Base-by-base conservation (phyloP, 192 early-diverging fungal genomes). In the Thoreauomyces humboldtii region DNA sequence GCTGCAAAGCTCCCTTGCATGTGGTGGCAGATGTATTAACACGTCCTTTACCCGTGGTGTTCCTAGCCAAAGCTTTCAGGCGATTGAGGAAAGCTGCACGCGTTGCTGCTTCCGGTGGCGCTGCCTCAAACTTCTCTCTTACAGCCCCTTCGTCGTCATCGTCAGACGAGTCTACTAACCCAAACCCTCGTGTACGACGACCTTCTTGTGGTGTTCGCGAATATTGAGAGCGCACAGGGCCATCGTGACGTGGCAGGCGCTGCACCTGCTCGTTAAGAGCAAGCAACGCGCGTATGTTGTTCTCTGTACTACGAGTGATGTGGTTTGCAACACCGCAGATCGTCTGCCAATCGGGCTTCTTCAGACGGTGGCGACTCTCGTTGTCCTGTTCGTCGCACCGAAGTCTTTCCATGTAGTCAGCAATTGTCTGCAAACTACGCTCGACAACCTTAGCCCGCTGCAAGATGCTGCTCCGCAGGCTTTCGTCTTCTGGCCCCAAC, bases 401-500 rank as follows among this genome's bases (percentile, higher is more conserved):
- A 27, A 41, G 27, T 14, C 31, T 21, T 14, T 32, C 22, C 45
- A 63, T 29, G 31, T 52, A 27, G 12, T 63, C 61, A 6, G 29
- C 31, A 14, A 52, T 24, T n/a, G 21, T 14, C 24, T 52, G 19
- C 7, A 52, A 34, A 35, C 54, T 42, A 32, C 12, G 11, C 33
- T 56, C 52, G 4, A 54, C 51, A 6, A 19, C 41, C 42, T 42
- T 17, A 4, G 27, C 32, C 12, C 54, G 64, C 15, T 57, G 34
- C 12, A 54, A 36, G 29, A 66, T 46, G 21, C 38, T 66, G 21
- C 45, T 24, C 33, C 54, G 15, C 11, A 66, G n/a, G 4, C 57
- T 54, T 14, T 12, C 53, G 33, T 66, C 64, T 33, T 66, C 64
- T 21, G 54, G 64, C 1, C 64, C 64, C 38, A 66, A 31, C 15